phyloP scores from a whole-genome alignment of 495 filamentous ascomycete species.

The Filosporella fistucella region DNA sequence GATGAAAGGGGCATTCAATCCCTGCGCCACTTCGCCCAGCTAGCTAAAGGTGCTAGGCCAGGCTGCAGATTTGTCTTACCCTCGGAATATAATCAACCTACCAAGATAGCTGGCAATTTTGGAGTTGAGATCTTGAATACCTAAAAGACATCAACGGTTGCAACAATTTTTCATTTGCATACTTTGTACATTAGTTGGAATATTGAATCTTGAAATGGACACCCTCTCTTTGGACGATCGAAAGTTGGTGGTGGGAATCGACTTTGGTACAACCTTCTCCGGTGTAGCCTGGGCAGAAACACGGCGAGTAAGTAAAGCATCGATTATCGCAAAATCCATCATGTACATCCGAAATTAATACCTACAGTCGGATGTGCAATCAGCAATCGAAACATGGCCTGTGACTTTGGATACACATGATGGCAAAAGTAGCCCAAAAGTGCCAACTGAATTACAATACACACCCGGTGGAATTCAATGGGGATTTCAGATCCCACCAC shows the following conservation, averaged over 20 bases:
- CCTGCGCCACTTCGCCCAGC: no score
- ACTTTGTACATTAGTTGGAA: no score
- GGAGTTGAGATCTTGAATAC: no score
- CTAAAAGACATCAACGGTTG: no score
- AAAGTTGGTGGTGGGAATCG: slow-evolving; percentile 21
- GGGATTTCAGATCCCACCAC: slow-evolving; percentile 35
- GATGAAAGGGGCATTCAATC: no score
- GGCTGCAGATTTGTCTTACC: no score
- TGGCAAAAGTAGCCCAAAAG: slow-evolving; percentile 37
- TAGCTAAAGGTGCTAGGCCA: no score
- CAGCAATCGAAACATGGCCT: slow-evolving; percentile 34
- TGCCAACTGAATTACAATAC: slow-evolving; percentile 37
- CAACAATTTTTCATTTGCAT: no score
- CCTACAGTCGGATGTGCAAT: background rate
- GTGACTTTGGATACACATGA: slow-evolving; percentile 21
- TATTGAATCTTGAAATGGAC: no score
- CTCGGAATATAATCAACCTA: no score
- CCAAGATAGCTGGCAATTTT: no score
- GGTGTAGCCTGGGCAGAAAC: slow-evolving; percentile 23
- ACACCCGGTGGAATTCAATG: slow-evolving; percentile 27
- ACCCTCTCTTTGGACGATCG: no score
- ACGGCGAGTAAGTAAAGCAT: slow-evolving; percentile 19
- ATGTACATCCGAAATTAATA: slow-evolving; percentile 13
- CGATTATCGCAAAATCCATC: slow-evolving; percentile 27
- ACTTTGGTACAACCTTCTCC: slow-evolving; percentile 19